Evolutionary conservation across 2,329 filamentous ascomycete genomes (phyloP), one percentile per base, ranked within the genome.

Genomic region (Fusarium sp.): DNA sequence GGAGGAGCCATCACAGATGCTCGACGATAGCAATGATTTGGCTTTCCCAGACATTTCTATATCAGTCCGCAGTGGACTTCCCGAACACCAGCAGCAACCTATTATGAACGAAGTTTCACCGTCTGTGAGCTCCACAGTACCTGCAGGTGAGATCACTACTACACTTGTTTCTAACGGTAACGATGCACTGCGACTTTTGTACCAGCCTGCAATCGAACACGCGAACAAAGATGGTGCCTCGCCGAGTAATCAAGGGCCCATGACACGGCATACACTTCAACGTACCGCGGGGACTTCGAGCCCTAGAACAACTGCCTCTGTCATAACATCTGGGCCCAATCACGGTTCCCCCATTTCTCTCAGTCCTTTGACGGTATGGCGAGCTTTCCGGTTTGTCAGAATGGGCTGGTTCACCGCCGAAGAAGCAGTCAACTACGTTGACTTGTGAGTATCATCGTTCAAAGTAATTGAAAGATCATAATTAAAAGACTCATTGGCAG

Each of bases 371-470:
- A 42, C 70, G 3, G 47, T 72, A 17, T 77, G 75, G 74, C 63
- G 64, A 33, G 61, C 73, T 5, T 76, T 73, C 35, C 84, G 87
- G 1, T 89, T 88, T 73, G 86, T 88, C 24, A 85, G 84, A 65
- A 87, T 88, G 85, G 87, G 87, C 0, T 89, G 86, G 87, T 86
- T 89, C 62, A 86, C 86, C 2, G 86, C 87, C 7, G 82, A 85
- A 61, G 87, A 89, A 74, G 87, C 87, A 15, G 83, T 89, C 3
- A 86, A 84, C 3, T 87, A 88, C 63, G 81, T 89, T 51, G 87
- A 89, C 68, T 64, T 87, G 81, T 85, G 68, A 61, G 82, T 80
- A 20, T 10, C 17, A 17, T 24, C 6, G 13, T n/a, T 22, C 5
- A 20, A 18, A 14, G 11, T 4, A 5, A 9, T 26, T 3, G 3